Percentiles rank a stretch among this genome's conserved stretches.
Evolutionary conservation across 371 early-diverging fungal species (phyloP).

Genomic region (Umbelopsis sp.): DNA sequence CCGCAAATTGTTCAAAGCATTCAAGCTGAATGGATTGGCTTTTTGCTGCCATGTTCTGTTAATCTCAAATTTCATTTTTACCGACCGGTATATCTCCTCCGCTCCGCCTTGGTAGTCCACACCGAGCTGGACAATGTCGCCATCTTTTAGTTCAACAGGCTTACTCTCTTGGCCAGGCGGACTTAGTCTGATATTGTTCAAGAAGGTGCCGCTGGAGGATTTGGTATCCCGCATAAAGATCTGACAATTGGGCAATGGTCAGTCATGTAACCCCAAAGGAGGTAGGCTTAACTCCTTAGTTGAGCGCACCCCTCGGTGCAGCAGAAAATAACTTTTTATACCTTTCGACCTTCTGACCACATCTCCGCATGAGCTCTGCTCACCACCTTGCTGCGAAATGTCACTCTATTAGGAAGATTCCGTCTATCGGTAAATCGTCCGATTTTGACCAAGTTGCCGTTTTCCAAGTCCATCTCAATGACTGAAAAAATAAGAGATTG

Average conservation of each 20-base stretch:
- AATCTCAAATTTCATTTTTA: constrained; percentile 81
- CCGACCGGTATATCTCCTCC: constrained; percentile 76
- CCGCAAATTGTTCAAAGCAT: constrained; percentile 44
- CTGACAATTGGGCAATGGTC: constrained; percentile 35
- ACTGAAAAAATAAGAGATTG: constrained; percentile 78
- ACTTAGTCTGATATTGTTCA: constrained; percentile 90
- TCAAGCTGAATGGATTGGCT: constrained; percentile 41
- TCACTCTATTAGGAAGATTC: constrained; percentile 64
- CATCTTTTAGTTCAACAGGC: constrained; percentile 86
- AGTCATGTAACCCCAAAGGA: constrained; percentile 10
- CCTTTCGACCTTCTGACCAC: constrained; percentile 65
- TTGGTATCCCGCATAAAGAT: constrained; percentile 92
- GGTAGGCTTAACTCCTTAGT: neutral
- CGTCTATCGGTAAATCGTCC: constrained; percentile 79
- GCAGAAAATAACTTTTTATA: constrained; percentile 62
- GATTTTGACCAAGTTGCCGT: constrained; percentile 66
- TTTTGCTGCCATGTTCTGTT: constrained; percentile 56
- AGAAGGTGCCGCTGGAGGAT: constrained; percentile 95
- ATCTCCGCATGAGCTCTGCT: constrained; percentile 92
- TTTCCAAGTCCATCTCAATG: constrained; percentile 75
- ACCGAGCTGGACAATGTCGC: constrained; percentile 94
- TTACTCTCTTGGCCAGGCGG: constrained; percentile 86
- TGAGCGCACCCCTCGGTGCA: constrained; percentile 5
- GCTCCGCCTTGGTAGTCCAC: constrained; percentile 95
- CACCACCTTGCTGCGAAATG: constrained; percentile 95